Evolutionary conservation across 2,329 filamentous ascomycete genomes (phyloP).

Genomic region (Ascochyta lentis): DNA sequence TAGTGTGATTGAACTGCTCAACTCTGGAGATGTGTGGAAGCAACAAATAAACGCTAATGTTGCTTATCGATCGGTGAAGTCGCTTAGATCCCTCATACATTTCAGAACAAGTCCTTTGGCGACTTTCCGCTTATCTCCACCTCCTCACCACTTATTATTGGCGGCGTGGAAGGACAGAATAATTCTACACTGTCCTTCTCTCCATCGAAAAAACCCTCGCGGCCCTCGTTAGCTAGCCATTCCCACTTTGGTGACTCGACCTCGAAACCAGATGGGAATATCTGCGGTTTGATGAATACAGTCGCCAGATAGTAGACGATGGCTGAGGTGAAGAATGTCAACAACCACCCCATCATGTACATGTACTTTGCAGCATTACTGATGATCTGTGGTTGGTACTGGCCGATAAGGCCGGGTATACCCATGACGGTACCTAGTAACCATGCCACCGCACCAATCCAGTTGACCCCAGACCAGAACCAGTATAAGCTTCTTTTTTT

Average conservation of each 20-base stretch:
- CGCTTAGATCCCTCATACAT: too few relatives aligned
- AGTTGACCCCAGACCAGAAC: slow-evolving; percentile 44
- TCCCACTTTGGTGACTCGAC: slow-evolving; percentile 24
- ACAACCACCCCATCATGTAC: slow-evolving; percentile 30
- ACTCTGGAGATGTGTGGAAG: too few relatives aligned
- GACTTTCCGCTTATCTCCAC: slow-evolving; percentile 20
- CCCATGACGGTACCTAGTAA: slow-evolving; percentile 40
- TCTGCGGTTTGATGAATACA: slow-evolving; percentile 23
- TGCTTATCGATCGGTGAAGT: too few relatives aligned
- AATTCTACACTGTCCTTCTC: slow-evolving; percentile 29
- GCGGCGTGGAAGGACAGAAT: slow-evolving; percentile 22
- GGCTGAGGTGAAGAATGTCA: slow-evolving; percentile 40
- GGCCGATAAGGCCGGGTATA: slow-evolving; percentile 42
- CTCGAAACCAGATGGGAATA: slow-evolving; percentile 30
- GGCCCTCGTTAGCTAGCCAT: slow-evolving; percentile 34
- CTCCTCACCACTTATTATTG: slow-evolving; percentile 20
- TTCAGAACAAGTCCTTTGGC: background rate
- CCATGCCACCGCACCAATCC: slow-evolving; percentile 42
- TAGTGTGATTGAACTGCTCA: too few relatives aligned
- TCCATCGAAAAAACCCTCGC: slow-evolving; percentile 40
- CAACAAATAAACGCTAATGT: too few relatives aligned
- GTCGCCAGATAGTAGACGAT: slow-evolving; percentile 35
- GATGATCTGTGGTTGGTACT: slow-evolving; percentile 40
- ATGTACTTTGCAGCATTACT: slow-evolving; percentile 26
- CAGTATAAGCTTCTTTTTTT: slow-evolving; percentile 35